Evolutionary conservation across 306 rosid species (phyloP), one percentile per base, ranked within the genome.

Genomic region (Quercus variabilis): DNA sequence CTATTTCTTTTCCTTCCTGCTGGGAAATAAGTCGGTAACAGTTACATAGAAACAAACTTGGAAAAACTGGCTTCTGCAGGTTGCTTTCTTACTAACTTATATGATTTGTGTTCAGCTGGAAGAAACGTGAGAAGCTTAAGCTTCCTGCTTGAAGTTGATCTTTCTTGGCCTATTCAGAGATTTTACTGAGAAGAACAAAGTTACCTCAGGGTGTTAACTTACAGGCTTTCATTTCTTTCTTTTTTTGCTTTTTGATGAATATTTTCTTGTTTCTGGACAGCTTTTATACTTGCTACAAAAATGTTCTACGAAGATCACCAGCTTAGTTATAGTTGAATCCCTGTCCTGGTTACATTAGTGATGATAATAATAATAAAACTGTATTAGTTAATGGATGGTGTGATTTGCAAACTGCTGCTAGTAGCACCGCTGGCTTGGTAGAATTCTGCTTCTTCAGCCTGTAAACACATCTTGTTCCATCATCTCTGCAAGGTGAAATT

Each of bases 91-190:
- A 38, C 23, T 74, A 28, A 13, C 20, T 15, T 56, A 23, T 17
- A 0, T 74, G 54, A 19, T 74, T 55, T 62, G 26, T 31, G n/a
- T 55, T 17, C 85, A 85, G 88, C 81, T 85, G 88, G 88, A 79
- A 65, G 70, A 82, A 82, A 25, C 33, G 76, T 6, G 77, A 85
- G 76, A 73, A 14, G 71, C 84, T 85, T 19, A 78, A 75, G 80
- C 76, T 82, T 75, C 88, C 86, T 5, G 88, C 74, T 68, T 78
- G 80, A 83, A 21, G 10, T 46, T 46, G 55, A 58, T 25, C 67
- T 17, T 62, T 21, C 23, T n/a, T 46, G 55, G 26, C 62, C 62
- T 56, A 21, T 7, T 56, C 26, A 56, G 62, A 56, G 26, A n/a
- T 19, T 57, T 57, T 25, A 3, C 23, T 6, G 63, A 57, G 63